Base-by-base conservation (phyloP, 2,329 filamentous ascomycete genomes). In the Diaporthe sp. region DNA sequence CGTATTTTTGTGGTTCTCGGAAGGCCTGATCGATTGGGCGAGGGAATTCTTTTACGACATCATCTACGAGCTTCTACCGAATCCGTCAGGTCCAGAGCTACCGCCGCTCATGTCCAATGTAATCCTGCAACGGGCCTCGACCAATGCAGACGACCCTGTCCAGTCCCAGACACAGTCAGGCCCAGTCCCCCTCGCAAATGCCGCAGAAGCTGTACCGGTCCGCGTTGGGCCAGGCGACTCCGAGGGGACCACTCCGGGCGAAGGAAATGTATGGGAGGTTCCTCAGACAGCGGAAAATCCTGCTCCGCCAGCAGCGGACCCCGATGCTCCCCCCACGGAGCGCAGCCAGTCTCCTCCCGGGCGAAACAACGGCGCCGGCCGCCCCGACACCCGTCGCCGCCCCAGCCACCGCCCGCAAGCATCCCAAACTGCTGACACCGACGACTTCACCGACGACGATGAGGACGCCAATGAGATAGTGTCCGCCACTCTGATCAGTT, bases 401-500 rank as follows among this genome's bases (percentile, higher is more conserved):
- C 70, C 68, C 39, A 73, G 71, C 47, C 72, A 71, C 25, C 67
- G 44, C n/a, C 72, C 71, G 20, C 73, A 37, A 47, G 61, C 25
- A 44, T 55, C 39, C 31, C 72, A 70, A 74, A 72, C 71, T 34
- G 58, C 73, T 8, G 75, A 76, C 39, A 20, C 47, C 15, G 87
- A 89, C 74, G 89, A 90, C 55, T 90, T 88, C 75, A 87, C 84
- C 15, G 89, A 86, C 17, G 90, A 91, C 63, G 90, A 91, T 72
- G 89, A 91, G 67, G 90, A 90, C 22, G 84, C 88, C 51, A 78
- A 79, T 20, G 90, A 90, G 65, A 85, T 87, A 65, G 83, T 91
- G 34, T 90, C 87, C 73, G 87, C 89, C 1, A 91, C 90, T 0
- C 82, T 92, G 7, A 91, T 92, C 71, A 91, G 89, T 77, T 91